phyloP scores from a whole-genome alignment of 2,329 filamentous ascomycete species.

The Pseudocercospora vitis region DNA sequence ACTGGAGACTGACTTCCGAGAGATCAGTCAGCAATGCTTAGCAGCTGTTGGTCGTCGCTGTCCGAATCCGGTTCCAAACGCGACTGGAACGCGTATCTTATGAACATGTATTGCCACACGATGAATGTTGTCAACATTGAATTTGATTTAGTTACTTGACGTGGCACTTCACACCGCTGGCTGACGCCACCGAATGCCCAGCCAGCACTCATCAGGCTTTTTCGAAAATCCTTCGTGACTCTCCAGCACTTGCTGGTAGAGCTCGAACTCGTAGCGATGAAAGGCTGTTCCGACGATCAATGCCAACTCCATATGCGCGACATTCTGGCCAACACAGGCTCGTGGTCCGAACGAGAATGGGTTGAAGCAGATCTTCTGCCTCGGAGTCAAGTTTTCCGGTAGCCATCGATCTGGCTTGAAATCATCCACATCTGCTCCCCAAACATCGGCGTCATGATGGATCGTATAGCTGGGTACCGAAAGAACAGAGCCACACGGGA shows the following conservation, averaged over 20 bases:
- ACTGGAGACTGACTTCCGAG: too few species aligned
- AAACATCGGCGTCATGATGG: conserved; percentile 38
- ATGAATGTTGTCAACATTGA: too few species aligned
- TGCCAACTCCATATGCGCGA: conserved; percentile 41
- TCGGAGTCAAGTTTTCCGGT: conserved; percentile 36
- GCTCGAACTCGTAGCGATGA: conserved; percentile 30
- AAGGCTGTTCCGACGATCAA: conserved; percentile 37
- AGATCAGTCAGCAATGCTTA: too few species aligned
- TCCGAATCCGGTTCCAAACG: too few species aligned
- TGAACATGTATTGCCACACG: too few species aligned
- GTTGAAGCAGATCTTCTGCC: conserved; percentile 39
- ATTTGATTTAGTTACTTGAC: not conserved
- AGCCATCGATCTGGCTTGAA: conserved; percentile 39
- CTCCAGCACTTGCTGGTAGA: conserved; percentile 29
- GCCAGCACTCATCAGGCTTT: conserved; percentile 29
- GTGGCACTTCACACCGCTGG: not conserved
- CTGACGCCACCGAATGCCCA: conserved; percentile 23
- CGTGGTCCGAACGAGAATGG: conserved; percentile 41
- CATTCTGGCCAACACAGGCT: conserved; percentile 42
- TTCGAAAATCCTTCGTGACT: conserved; percentile 32
- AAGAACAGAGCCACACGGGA: conserved; percentile 36
- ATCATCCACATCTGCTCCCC: conserved; percentile 38
- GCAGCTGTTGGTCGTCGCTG: too few species aligned
- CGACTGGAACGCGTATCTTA: too few species aligned
- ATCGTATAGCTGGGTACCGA: conserved; percentile 41